phyloP scores from a whole-genome alignment of 179 eudicot genomes.

The Camellia oleifera region DNA sequence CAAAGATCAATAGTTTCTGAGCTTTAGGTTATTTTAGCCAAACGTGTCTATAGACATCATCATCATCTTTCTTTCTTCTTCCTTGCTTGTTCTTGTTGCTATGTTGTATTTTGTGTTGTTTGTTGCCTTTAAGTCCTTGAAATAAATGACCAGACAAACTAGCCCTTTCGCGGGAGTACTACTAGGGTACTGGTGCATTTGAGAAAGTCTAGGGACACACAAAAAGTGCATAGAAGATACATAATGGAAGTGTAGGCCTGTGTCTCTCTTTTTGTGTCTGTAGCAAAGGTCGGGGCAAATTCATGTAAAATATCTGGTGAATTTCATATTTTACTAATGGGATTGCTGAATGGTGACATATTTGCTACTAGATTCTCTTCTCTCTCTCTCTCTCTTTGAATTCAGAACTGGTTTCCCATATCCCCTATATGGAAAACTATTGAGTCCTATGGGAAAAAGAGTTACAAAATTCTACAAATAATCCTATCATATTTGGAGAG shows the following conservation, averaged over 20 bases:
- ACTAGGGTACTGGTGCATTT: too few relatives aligned
- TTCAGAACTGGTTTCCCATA: too few relatives aligned
- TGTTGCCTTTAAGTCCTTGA: neutral
- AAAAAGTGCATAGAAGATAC: too few relatives aligned
- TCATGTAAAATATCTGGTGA: neutral
- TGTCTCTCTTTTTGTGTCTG: too few relatives aligned
- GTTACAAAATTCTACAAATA: too few relatives aligned
- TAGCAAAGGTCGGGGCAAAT: neutral
- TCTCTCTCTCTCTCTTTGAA: too few relatives aligned
- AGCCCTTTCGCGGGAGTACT: neutral
- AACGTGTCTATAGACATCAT: neutral
- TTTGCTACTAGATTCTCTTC: too few relatives aligned
- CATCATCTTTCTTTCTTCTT: neutral
- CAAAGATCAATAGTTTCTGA: constrained; percentile 8
- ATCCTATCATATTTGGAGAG: too few relatives aligned
- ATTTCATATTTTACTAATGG: neutral
- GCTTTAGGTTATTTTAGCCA: neutral
- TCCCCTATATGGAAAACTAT: too few relatives aligned
- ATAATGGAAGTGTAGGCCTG: too few relatives aligned
- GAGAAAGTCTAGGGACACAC: too few relatives aligned
- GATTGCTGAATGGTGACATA: neutral
- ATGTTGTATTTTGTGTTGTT: neutral
- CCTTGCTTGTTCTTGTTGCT: neutral
- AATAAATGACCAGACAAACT: neutral
- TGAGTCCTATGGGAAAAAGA: too few relatives aligned